Percentiles rank a stretch among this genome's conserved stretches.
Conservation (phyloP, 2,329 filamentous ascomycete species). For the Penicillium sp. region DNA sequence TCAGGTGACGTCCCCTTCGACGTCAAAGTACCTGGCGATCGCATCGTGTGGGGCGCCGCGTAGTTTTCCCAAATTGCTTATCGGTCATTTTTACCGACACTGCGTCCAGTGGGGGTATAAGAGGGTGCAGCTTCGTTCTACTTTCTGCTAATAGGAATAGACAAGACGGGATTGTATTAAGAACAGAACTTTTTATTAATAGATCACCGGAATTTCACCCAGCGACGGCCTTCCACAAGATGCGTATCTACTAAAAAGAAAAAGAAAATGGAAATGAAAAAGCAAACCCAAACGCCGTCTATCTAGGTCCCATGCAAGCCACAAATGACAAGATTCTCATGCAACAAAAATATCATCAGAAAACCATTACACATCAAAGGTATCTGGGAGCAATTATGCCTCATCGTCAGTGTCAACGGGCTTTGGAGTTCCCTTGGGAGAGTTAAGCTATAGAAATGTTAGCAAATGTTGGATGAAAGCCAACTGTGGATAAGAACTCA, state of each 20-base stretch:
- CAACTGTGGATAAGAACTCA: conserved; percentile 15
- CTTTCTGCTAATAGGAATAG: neutral
- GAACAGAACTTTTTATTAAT: conserved; percentile 17
- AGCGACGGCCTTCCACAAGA: conserved; percentile 2
- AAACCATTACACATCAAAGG: conserved; percentile 21
- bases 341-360: conserved; percentile 16
- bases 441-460: conserved; percentile 66
- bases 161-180: neutral
- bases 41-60: neutral
- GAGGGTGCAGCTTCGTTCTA: no score
- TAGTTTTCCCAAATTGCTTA: neutral
- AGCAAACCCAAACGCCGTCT: conserved; percentile 23
- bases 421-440: conserved; percentile 77
- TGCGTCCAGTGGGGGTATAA: neutral
- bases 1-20: neutral
- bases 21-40: neutral
- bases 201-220: conserved; percentile 4
- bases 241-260: conserved; percentile 15
- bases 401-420: conserved; percentile 77
- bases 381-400: conserved; percentile 33
- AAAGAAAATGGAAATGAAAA: neutral
- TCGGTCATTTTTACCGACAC: neutral
- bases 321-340: conserved; percentile 20
- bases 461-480: conserved; percentile 2
- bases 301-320: conserved; percentile 23